Conservation (phyloP, 805 yeast genomes). For the Ogataea nitratoaversa region DNA sequence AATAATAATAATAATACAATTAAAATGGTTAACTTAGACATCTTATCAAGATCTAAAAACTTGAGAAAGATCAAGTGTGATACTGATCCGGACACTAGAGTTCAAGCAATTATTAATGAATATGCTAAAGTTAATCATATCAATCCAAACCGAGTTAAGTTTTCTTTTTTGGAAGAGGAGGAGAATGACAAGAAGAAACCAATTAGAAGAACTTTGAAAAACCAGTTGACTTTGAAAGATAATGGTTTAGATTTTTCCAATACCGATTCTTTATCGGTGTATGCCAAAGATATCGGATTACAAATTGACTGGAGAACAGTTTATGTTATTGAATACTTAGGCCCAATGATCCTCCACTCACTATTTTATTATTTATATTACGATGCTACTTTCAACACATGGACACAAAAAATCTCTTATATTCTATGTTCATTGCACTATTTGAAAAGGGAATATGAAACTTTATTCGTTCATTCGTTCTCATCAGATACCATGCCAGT, state of each 20-base stretch:
- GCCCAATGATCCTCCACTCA: conserved; percentile 82
- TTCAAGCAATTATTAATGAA: conserved; percentile 35
- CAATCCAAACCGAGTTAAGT: conserved; percentile 50
- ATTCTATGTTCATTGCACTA: conserved; percentile 68
- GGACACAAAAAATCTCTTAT: conserved; percentile 52
- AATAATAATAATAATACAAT: no score
- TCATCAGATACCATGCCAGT: conserved; percentile 92
- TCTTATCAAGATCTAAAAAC: conserved; percentile 58
- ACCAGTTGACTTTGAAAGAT: conserved; percentile 40
- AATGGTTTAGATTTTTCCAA: conserved; percentile 36
- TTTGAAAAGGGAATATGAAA: conserved; percentile 84
- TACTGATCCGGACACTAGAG: conserved; percentile 32
- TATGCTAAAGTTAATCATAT: conserved; percentile 36
- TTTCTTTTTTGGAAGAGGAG: conserved; percentile 37
- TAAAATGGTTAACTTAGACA: conserved; percentile 42
- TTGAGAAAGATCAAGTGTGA: conserved; percentile 45
- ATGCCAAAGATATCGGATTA: conserved; percentile 86
- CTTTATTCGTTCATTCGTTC: conserved; percentile 78
- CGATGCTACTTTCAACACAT: conserved; percentile 37
- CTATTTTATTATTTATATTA: conserved; percentile 49
- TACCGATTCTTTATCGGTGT: conserved; percentile 40
- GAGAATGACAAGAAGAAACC: conserved; percentile 28
- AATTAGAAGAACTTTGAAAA: conserved; percentile 41
- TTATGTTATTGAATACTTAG: conserved; percentile 82
- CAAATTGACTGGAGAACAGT: conserved; percentile 92